Evolutionary conservation across 2,329 filamentous ascomycete species (phyloP).

Genomic region (Cryphonectria radicalis): DNA sequence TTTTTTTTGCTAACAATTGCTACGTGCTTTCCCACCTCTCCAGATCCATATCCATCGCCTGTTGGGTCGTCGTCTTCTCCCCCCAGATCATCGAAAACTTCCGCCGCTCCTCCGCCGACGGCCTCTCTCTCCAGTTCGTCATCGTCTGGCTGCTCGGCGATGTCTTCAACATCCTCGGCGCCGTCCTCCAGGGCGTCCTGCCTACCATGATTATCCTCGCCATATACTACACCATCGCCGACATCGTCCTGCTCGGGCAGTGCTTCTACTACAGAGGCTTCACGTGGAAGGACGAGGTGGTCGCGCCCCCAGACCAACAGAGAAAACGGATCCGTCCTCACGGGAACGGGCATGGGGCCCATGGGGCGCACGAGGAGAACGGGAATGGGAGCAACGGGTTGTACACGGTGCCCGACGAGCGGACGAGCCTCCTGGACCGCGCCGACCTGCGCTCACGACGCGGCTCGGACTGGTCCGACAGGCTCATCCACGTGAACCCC

Average conservation of each 20-base stretch:
- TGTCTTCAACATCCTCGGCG: slow-evolving; percentile 96
- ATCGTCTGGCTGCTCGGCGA: slow-evolving; percentile 92
- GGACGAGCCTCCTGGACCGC: slow-evolving; percentile 53
- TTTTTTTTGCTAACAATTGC: background rate
- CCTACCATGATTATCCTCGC: slow-evolving; percentile 97
- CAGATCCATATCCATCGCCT: slow-evolving; percentile 93
- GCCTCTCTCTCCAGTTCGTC: slow-evolving; percentile 88
- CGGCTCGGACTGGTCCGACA: slow-evolving; percentile 60
- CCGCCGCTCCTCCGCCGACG: slow-evolving; percentile 80
- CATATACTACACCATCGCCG: slow-evolving; percentile 89
- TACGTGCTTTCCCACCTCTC: slow-evolving; percentile 8
- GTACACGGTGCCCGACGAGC: slow-evolving; percentile 48
- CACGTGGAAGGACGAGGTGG: slow-evolving; percentile 61
- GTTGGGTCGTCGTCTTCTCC: slow-evolving; percentile 97
- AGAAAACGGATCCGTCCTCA: slow-evolving; percentile 31
- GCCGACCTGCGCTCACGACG: slow-evolving; percentile 50
- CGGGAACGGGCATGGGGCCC: slow-evolving; percentile 5
- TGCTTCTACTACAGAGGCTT: slow-evolving; percentile 97
- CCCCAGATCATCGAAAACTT: slow-evolving; percentile 98
- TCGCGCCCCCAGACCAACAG: slow-evolving; percentile 49
- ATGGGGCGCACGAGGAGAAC: background rate
- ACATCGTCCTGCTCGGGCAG: slow-evolving; percentile 84
- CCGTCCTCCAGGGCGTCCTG: slow-evolving; percentile 85
- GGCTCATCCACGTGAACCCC: slow-evolving; percentile 72
- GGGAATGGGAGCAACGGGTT: slow-evolving; percentile 19